Evolutionary conservation across 768 basidiomycete genomes (phyloP), one percentile per base, ranked within the genome.

Genomic region (Termitomyces eurrhizus): DNA sequence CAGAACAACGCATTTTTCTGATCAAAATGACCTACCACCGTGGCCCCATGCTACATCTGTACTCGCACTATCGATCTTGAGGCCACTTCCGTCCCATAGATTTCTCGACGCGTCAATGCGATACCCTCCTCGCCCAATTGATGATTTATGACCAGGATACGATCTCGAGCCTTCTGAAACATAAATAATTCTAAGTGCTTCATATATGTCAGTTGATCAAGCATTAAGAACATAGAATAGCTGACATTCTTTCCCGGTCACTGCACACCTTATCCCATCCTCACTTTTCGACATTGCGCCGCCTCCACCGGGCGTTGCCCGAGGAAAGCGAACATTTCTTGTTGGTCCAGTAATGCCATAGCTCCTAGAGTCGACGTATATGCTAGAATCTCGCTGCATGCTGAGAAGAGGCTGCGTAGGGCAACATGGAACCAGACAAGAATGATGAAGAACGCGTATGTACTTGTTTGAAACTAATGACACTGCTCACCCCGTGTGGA

Each of bases 31-130:
- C 84, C 58, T 61, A 89, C 88, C 71, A 56, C 86, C 88, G 65
- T 80, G 79, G 29, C 86, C 87, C 91, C 91, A 93, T n/a, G 83
- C 87, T 21, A 92, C 86, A 66, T 90, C 90, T 0, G 90, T 93
- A 65, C 82, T 86, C 0, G 87, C 82, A 67, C 88, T 87, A 57
- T 92, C 90, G 21, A 89, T 84, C 73, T 92, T 92, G 58, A 93
- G 74, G 0, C 88, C 89, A 57, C 84, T 90, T 0, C 85, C 83
- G 9, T 85, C 87, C 91, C 91, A 93, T 51, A 90, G 75, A 67
- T 92, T 92, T 52, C 86, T 82, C 13, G 88, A 87, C 8, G 80
- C 79, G 58, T 92, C 90, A n/a, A 90, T 81, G 41, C 84, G 80
- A 69, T 83, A 79, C 0, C 88, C 88, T 4, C 87, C 87, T 36